Evolutionary conservation across 805 yeast genomes (phyloP).

Genomic region (Tetrapisispora nanseiensis): DNA sequence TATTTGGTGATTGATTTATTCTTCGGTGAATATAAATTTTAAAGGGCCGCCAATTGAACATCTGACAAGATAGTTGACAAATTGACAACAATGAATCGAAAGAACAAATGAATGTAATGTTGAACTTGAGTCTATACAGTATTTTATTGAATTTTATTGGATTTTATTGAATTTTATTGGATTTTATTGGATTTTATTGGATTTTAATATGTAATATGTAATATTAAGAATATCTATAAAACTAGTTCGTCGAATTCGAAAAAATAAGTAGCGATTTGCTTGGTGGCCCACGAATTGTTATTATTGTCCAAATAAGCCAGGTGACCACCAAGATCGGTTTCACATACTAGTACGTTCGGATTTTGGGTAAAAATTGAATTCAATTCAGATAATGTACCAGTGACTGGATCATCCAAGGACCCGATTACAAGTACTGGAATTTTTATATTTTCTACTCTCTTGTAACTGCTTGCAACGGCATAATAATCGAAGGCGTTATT

Average conservation of each 20-base stretch:
- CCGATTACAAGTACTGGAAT: conserved; percentile 55
- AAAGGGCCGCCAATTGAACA: too few species aligned
- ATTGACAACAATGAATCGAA: too few species aligned
- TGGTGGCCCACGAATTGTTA: conserved; percentile 40
- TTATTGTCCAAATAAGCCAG: conserved; percentile 40
- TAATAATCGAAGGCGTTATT: conserved; percentile 54
- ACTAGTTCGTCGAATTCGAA: conserved; percentile 31
- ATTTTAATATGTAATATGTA: too few species aligned
- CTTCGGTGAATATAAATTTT: too few species aligned
- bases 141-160: too few species aligned
- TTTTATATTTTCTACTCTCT: conserved; percentile 43
- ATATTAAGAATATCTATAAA: conserved; percentile 5
- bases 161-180: too few species aligned
- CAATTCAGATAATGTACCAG: conserved; percentile 44
- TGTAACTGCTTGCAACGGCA: conserved; percentile 52
- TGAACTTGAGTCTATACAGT: too few species aligned
- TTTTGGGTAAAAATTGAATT: conserved; percentile 38
- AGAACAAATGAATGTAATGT: too few species aligned
- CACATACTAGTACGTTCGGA: conserved; percentile 48
- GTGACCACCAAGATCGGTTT: conserved; percentile 66
- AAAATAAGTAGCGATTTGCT: conserved; percentile 34
- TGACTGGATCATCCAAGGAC: conserved; percentile 56
- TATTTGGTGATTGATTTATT: too few species aligned
- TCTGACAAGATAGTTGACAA: too few species aligned
- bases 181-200: too few species aligned